Evolutionary conservation across 495 filamentous ascomycete genomes (phyloP).

Genomic region (Tuber magnatum): DNA sequence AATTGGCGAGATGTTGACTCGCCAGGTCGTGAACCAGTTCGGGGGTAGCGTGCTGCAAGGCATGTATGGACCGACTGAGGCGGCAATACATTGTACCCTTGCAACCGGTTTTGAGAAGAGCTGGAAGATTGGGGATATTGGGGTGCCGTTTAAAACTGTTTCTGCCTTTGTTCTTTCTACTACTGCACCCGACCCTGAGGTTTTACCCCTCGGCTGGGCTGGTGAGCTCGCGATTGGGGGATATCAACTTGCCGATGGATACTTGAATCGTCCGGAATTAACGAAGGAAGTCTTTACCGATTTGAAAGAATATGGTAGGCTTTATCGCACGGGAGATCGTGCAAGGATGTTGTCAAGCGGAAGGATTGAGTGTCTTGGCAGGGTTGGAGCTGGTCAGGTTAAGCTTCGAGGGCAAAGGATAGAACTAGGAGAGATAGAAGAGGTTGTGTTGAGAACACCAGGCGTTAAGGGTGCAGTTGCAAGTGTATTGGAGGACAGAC

Average conservation of each 20-base stretch:
- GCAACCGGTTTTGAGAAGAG: slow-evolving; percentile 46
- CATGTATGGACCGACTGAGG: slow-evolving; percentile 86
- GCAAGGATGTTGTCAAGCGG: slow-evolving; percentile 63
- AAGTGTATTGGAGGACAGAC: slow-evolving; percentile 51
- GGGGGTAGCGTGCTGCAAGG: slow-evolving; percentile 62
- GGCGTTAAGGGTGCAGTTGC: slow-evolving; percentile 53
- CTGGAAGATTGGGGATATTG: slow-evolving; percentile 60
- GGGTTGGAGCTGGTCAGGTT: slow-evolving; percentile 69
- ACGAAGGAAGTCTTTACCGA: slow-evolving; percentile 60
- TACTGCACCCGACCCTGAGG: slow-evolving; percentile 41
- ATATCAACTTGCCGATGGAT: slow-evolving; percentile 66
- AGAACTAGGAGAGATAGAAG: slow-evolving; percentile 77
- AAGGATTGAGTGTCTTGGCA: slow-evolving; percentile 70
- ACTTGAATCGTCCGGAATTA: slow-evolving; percentile 74
- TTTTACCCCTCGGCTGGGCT: slow-evolving; percentile 58
- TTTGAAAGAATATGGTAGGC: slow-evolving; percentile 45
- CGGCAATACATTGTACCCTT: slow-evolving; percentile 68
- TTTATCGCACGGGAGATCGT: slow-evolving; percentile 83
- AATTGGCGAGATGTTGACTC: slow-evolving; percentile 81
- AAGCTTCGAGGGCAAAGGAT: slow-evolving; percentile 76
- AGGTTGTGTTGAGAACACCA: slow-evolving; percentile 52
- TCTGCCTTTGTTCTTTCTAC: slow-evolving; percentile 60
- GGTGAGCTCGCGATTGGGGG: slow-evolving; percentile 84
- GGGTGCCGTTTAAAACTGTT: slow-evolving; percentile 65
- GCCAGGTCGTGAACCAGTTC: slow-evolving; percentile 64